A percentile compares a stretch with the other conserved stretches of the same genome.
Evolutionary conservation across 768 basidiomycete genomes (phyloP).

Genomic region (Hydnomerulius pinastri): DNA sequence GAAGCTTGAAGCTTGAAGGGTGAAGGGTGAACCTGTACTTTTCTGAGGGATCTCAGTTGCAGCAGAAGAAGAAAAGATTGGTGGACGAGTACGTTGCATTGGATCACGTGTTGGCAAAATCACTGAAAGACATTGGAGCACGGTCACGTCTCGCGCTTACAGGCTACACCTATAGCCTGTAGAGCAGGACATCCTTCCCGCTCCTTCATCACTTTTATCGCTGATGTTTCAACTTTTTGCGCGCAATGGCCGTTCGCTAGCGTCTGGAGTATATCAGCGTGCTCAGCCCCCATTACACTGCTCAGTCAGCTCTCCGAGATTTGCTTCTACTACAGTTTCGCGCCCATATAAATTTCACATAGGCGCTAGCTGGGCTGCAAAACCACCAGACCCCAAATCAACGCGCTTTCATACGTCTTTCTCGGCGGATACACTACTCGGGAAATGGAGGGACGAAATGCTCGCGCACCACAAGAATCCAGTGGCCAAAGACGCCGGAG

Average conservation of each 20-base stretch:
- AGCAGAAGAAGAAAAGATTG: too few relatives aligned
- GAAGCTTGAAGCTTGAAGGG: too few relatives aligned
- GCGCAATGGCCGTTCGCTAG: constrained; percentile 1
- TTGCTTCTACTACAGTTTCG: constrained; percentile 29
- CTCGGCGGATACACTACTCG: constrained; percentile 56
- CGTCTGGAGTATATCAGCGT: background rate
- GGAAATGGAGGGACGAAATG: constrained; percentile 68
- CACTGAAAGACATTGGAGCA: too few relatives aligned
- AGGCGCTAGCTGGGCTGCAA: constrained; percentile 78
- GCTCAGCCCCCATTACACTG: background rate
- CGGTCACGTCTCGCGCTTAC: too few relatives aligned
- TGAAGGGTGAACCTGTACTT: too few relatives aligned
- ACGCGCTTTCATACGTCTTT: constrained; percentile 49
- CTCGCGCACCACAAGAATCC: constrained; percentile 48
- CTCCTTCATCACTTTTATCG: background rate
- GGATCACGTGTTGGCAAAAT: constrained; percentile 23
- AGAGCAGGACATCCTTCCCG: background rate
- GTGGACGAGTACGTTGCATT: background rate
- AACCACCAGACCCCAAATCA: constrained; percentile 50
- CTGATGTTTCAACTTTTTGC: constrained; percentile 16
- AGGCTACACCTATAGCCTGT: too few relatives aligned
- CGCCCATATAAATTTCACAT: constrained; percentile 73
- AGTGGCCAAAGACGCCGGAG: constrained; percentile 47
- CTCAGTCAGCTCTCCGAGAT: constrained; percentile 11
- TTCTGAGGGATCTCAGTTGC: too few relatives aligned